A percentile compares a stretch with the other conserved stretches of the same genome.
Conservation (phyloP, 164 flowering plant genomes). For the Stephania japonica region DNA sequence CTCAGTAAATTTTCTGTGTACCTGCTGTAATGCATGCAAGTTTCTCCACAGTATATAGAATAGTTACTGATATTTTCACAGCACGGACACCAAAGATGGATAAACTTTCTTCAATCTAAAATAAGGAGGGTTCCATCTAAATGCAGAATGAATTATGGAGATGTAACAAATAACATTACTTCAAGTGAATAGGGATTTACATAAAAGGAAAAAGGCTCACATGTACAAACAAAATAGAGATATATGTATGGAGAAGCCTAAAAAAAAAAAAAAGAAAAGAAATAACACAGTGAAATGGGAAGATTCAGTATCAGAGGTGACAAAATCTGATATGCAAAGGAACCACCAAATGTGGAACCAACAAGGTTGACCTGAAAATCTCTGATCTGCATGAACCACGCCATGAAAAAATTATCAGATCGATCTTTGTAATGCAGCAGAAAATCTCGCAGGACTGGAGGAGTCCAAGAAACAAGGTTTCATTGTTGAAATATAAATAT, state of each 20-base stretch:
- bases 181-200: conserved; percentile 3
- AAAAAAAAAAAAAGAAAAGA: neutral
- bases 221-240: conserved; percentile 15
- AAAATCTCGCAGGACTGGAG: neutral
- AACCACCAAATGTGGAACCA: conserved; percentile 1
- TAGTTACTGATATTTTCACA: neutral
- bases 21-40: too few species aligned
- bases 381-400: conserved; percentile 6
- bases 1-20: too few species aligned
- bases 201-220: conserved; percentile 22
- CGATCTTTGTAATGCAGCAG: conserved; percentile 7
- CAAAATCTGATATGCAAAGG: conserved; percentile 21
- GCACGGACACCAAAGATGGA: neutral
- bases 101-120: neutral
- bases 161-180: neutral
- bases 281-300: neutral
- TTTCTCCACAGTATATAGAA: too few species aligned
- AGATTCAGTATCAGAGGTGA: conserved; percentile 17
- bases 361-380: conserved; percentile 5
- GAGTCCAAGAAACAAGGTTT: neutral
- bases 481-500: neutral
- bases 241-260: neutral
- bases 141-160: neutral
- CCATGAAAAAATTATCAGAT: conserved; percentile 9
- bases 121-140: neutral